A percentile compares a stretch with the other conserved stretches of the same genome.
Evolutionary conservation across 371 early-diverging fungal species (phyloP).

Genomic region (Mortierella sp.): DNA sequence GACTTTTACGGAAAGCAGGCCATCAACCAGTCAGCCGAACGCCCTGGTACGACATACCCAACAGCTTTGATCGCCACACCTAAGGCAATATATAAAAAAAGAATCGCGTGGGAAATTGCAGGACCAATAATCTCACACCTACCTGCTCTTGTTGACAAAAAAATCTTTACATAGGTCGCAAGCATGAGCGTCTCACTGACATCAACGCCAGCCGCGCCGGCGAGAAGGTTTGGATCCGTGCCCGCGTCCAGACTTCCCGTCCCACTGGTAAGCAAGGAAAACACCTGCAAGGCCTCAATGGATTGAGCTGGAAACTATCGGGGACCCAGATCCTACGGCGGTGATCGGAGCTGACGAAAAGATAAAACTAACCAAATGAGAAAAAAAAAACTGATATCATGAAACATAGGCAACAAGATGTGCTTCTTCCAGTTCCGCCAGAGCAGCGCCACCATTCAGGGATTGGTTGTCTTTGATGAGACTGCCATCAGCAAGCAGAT

Average conservation of each 20-base stretch:
- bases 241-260: conserved; percentile 92
- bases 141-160: not conserved
- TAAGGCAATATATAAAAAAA: not conserved
- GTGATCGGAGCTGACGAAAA: not conserved
- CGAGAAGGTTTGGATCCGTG: conserved; percentile 86
- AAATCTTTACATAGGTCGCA: conserved; percentile 53
- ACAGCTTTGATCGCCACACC: not conserved
- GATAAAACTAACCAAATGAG: not conserved
- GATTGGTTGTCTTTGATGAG: conserved; percentile 80
- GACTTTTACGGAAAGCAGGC: conserved; percentile 92
- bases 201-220: conserved; percentile 78
- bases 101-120: not conserved
- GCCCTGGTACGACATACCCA: conserved; percentile 65
- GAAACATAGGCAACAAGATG: conserved; percentile 78
- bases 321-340: not conserved
- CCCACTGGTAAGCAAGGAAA: conserved; percentile 74
- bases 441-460: conserved; percentile 91
- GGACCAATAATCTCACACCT: not conserved
- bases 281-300: not conserved
- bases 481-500: conserved; percentile 92
- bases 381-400: conserved; percentile 2
- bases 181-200: conserved; percentile 66
- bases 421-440: conserved; percentile 96
- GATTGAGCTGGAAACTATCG: not conserved
- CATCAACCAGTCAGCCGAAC: conserved; percentile 87